phyloP scores from a whole-genome alignment of 345 rosid species.

The Streptanthus diversifolius region DNA sequence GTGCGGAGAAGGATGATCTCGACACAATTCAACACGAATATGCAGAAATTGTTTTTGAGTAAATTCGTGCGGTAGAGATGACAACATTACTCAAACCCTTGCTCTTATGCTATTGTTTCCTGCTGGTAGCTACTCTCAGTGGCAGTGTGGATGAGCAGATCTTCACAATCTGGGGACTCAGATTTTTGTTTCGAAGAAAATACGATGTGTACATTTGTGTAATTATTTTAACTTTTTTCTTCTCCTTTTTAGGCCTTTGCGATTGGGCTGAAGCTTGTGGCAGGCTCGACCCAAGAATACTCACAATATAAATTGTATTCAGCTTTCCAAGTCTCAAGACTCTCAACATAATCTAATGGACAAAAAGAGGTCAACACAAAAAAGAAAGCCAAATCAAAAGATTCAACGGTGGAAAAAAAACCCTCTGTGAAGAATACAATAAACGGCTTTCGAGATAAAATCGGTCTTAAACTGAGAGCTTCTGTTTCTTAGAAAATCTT shows the following conservation, averaged over 20 bases:
- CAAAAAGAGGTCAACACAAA: neutral
- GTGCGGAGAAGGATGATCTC: neutral
- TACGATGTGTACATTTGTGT: no score
- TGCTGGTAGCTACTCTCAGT: neutral
- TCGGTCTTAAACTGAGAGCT: neutral
- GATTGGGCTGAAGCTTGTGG: no score
- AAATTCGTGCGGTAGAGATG: neutral
- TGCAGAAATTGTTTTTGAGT: neutral
- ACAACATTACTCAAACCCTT: neutral
- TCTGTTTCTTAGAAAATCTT: neutral
- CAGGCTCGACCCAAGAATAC: neutral
- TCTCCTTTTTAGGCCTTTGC: no score
- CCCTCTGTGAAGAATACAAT: neutral
- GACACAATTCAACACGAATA: neutral
- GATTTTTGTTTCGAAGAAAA: neutral
- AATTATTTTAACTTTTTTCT: no score
- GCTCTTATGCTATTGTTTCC: neutral
- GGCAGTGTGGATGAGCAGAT: neutral
- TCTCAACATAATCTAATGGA: neutral
- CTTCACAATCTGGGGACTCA: neutral
- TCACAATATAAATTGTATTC: neutral
- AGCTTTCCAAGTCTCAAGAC: neutral
- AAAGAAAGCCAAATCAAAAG: constrained; percentile 1
- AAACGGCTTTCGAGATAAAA: neutral
- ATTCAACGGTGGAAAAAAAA: neutral